Conservation (phyloP, 164 flowering plant species). For the Stephania cephalantha region DNA sequence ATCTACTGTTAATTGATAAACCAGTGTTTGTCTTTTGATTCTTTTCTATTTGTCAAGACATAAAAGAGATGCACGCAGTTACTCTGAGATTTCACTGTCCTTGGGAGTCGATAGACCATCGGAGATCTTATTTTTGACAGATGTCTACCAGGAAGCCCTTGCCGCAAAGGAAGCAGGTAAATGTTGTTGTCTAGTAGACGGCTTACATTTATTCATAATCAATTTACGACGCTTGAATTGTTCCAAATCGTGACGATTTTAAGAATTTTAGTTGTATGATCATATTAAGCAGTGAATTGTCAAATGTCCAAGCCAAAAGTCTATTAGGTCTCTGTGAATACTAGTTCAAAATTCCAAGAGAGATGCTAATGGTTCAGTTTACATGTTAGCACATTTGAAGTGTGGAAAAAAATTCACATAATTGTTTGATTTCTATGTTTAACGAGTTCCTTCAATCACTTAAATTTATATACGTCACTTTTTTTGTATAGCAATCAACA, state of each 20-base stretch:
- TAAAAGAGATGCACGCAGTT: constrained; percentile 74
- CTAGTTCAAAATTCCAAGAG: background rate
- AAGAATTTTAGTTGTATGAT: background rate
- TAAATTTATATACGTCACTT: background rate
- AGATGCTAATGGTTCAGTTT: background rate
- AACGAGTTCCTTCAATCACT: background rate
- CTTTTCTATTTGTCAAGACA: constrained; percentile 37
- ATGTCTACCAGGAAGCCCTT: constrained; percentile 79
- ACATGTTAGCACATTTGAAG: background rate
- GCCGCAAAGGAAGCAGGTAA: constrained; percentile 97
- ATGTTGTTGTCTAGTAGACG: background rate
- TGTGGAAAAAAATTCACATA: background rate
- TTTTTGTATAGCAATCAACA: background rate
- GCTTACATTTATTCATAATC: background rate
- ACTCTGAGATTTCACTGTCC: constrained; percentile 63
- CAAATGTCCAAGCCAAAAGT: no score
- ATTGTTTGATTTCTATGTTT: background rate
- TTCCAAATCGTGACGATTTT: background rate
- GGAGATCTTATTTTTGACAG: constrained; percentile 78
- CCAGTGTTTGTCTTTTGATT: background rate
- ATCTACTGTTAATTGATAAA: background rate
- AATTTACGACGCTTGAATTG: background rate
- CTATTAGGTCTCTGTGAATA: no score
- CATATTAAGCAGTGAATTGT: background rate
- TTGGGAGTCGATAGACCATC: constrained; percentile 86